These are phyloP conservation scores for Lecanicillium sp. DNA, from an alignment of 2,329 filamentous ascomycete species.

Conservation along the genomic window DNA sequence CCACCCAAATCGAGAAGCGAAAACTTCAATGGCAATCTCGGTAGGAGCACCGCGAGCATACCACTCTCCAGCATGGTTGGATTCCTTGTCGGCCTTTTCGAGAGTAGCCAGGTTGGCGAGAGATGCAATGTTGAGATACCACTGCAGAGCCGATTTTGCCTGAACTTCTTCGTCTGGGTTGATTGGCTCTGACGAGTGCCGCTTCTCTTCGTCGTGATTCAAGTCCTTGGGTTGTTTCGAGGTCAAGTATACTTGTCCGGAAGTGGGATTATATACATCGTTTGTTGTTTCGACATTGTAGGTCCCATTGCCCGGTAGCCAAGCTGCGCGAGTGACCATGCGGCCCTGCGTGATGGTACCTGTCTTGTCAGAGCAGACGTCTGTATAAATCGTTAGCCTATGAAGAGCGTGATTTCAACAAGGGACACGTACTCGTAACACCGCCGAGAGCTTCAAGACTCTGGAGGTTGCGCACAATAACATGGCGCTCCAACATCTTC, in stretches of 20 bases:
- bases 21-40: slow-evolving; percentile 50
- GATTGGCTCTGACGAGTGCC: slow-evolving; percentile 10
- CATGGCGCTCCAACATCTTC: slow-evolving; percentile 36
- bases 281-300: slow-evolving; percentile 22
- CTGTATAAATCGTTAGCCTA: slow-evolving; percentile 5
- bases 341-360: slow-evolving; percentile 26
- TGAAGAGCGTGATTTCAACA: not conserved
- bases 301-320: slow-evolving; percentile 21
- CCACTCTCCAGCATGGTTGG: slow-evolving; percentile 22
- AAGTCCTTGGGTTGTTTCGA: slow-evolving; percentile 11
- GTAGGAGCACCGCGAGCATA: slow-evolving; percentile 40
- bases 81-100: slow-evolving; percentile 32
- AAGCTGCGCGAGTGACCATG: slow-evolving; percentile 22
- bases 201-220: slow-evolving; percentile 6
- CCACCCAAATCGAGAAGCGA: slow-evolving; percentile 44
- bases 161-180: slow-evolving; percentile 30
- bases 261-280: slow-evolving; percentile 20
- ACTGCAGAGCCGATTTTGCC: slow-evolving; percentile 29
- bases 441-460: slow-evolving; percentile 41
- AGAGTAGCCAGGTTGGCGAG: slow-evolving; percentile 54
- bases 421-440: slow-evolving; percentile 33
- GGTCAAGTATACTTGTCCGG: slow-evolving; percentile 13
- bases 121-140: slow-evolving; percentile 48
- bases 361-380: slow-evolving; percentile 24
- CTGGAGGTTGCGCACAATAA: slow-evolving; percentile 38